Percentiles rank a stretch among this genome's conserved stretches.
phyloP scores from a whole-genome alignment of 2,329 filamentous ascomycete species.

The Xylariales sp. region DNA sequence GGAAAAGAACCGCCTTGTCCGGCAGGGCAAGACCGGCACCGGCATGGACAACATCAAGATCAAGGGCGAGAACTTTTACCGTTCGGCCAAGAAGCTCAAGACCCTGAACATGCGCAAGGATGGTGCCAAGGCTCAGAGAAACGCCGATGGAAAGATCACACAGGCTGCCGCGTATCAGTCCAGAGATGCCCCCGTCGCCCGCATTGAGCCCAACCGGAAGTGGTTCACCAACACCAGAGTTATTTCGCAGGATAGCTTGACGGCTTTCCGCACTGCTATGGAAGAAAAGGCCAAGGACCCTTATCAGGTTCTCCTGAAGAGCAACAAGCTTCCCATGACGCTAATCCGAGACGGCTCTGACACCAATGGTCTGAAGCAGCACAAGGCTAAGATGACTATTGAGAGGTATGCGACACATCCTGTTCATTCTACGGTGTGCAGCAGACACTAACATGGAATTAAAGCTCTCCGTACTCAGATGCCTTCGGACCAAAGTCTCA shows the following conservation, averaged over 20 bases:
- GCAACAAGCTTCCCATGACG: conserved; percentile 95
- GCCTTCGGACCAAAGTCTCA: conserved; percentile 94
- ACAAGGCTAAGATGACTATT: conserved; percentile 89
- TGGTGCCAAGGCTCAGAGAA: conserved; percentile 69
- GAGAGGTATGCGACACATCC: too few relatives aligned
- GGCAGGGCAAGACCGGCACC: conserved; percentile 80
- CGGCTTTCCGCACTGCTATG: conserved; percentile 85
- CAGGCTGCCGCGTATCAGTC: conserved; percentile 83
- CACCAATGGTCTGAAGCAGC: conserved; percentile 83
- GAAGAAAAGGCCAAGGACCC: conserved; percentile 86
- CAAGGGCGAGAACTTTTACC: conserved; percentile 99
- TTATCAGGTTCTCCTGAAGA: conserved; percentile 91
- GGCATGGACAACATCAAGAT: conserved; percentile 86
- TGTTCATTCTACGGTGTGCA: too few relatives aligned
- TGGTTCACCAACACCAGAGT: conserved; percentile 95
- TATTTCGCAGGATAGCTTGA: conserved; percentile 84
- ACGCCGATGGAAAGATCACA: conserved; percentile 78
- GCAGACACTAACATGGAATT: too few relatives aligned
- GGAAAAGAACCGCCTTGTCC: conserved; percentile 74
- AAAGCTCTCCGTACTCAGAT: conserved; percentile 75
- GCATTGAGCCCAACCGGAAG: conserved; percentile 92
- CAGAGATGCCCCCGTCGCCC: conserved; percentile 72
- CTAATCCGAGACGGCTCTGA: conserved; percentile 77
- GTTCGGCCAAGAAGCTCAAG: conserved; percentile 60
- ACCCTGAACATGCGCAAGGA: conserved; percentile 87